These are phyloP conservation scores for Colletotrichum sp. DNA, from an alignment of 2,329 filamentous ascomycete genomes.

Conservation along the genomic window DNA sequence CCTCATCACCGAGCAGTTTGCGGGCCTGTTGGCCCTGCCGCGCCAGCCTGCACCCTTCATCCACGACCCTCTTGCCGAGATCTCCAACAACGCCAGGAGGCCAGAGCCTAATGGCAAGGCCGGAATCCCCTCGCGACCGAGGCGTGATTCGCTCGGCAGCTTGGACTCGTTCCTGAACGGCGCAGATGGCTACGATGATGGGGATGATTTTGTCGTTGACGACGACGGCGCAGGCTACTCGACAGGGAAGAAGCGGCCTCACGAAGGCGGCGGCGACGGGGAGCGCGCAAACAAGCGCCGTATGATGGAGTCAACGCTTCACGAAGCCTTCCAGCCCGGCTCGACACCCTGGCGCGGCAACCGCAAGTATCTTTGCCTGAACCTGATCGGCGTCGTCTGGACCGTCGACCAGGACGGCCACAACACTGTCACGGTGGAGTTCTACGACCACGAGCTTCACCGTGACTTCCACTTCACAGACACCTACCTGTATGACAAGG, in stretches of 20 bases:
- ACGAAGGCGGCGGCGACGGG: constrained; percentile 54
- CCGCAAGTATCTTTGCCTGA: constrained; percentile 90
- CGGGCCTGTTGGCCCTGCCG: constrained; percentile 59
- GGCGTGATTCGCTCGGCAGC: constrained; percentile 74
- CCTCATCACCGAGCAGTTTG: constrained; percentile 65
- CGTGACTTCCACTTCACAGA: constrained; percentile 98
- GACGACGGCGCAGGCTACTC: constrained; percentile 94
- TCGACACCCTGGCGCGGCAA: constrained; percentile 97
- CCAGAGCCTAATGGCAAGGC: constrained; percentile 36
- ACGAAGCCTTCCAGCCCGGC: constrained; percentile 89
- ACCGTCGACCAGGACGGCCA: constrained; percentile 94
- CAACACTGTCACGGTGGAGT: constrained; percentile 94
- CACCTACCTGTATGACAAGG: constrained; percentile 94
- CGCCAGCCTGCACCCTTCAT: constrained; percentile 84
- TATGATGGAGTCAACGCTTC: constrained; percentile 67
- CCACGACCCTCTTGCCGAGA: constrained; percentile 77
- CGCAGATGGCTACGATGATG: constrained; percentile 54
- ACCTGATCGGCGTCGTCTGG: constrained; percentile 94
- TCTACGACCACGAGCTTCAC: constrained; percentile 92
- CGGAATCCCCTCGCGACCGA: constrained; percentile 36
- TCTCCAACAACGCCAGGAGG: constrained; percentile 67
- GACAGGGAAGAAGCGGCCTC: constrained; percentile 58
- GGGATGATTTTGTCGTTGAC: constrained; percentile 88
- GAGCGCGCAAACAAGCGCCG: constrained; percentile 54
- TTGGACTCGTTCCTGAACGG: constrained; percentile 82